Base-by-base conservation (phyloP, 2,329 filamentous ascomycete species). In the Microsporum ferrugineum region DNA sequence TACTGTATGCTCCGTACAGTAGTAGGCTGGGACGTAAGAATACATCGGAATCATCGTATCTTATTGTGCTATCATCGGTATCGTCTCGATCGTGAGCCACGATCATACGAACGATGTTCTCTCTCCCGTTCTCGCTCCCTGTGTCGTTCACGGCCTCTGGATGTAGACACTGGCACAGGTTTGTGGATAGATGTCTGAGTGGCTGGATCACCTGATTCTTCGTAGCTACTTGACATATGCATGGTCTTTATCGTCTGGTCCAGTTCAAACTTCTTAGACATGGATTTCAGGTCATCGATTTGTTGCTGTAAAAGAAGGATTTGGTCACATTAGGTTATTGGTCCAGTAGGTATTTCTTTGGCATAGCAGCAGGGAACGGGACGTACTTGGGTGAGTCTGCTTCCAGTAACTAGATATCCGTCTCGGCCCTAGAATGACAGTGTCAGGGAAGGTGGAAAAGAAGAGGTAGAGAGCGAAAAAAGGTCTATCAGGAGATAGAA, bases 231-330 rank as follows among this genome's bases (percentile, higher is more conserved):
- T n/a, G 60, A 55, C 58, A 62, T 63, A 33, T 64, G 59, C 31
- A 62, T 65, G 76, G 79, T 79, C 27, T 77, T 71, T 49, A 76
- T 69, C 6, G 77, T 74, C 62, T 78, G 76, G 62, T 79, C 76
- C 58, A 70, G 71, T 66, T 79, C 77, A 65, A 79, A 79, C 64
- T 78, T 75, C 58, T 73, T 68, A 8, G 77, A 79, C 70, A 79
- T 75, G 33, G 69, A 68, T 58, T 72, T 72, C n/a, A 79, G 71
- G 63, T 79, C 77, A 62, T 78, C 74, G 63, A 79, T 79, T 76
- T 79, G 77, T 67, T 76, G 72, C 77, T 79, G 63, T 31, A 23
- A 23, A 23, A 23, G 17, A 23, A 23, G 17, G 17, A 23, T 23
- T 23, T 23, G 60, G 56, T 53, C 34, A 34, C 60, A 49, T 63